phyloP scores from a whole-genome alignment of 2,329 filamentous ascomycete species.

The Claviceps monticola region DNA sequence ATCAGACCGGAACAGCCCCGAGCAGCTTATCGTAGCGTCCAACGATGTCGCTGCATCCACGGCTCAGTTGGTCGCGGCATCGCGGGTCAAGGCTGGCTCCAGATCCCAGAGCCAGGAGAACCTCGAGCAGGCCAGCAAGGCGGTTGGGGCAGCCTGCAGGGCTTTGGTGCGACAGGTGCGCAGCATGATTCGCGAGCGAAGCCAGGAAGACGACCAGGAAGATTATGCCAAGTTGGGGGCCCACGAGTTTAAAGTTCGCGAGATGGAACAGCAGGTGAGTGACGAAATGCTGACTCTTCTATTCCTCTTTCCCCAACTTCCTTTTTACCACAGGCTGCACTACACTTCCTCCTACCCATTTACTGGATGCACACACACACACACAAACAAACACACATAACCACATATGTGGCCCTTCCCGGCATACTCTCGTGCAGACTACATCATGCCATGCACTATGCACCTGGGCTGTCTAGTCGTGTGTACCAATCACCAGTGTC shows the following conservation, averaged over 20 bases:
- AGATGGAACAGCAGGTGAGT: slow-evolving; percentile 97
- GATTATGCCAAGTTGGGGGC: slow-evolving; percentile 81
- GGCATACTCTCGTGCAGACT: too few relatives aligned
- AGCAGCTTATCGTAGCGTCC: slow-evolving; percentile 94
- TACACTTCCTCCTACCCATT: too few relatives aligned
- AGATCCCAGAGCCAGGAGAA: slow-evolving; percentile 95
- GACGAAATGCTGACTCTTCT: background rate
- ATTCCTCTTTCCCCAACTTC: background rate
- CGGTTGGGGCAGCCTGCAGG: slow-evolving; percentile 79
- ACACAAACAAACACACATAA: too few relatives aligned
- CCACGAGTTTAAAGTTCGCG: slow-evolving; percentile 95
- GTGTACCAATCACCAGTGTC: too few relatives aligned
- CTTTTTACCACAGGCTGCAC: background rate
- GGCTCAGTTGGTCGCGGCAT: slow-evolving; percentile 89
- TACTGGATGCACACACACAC: too few relatives aligned
- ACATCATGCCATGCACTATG: too few relatives aligned
- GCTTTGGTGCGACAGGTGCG: slow-evolving; percentile 86
- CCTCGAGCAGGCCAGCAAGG: slow-evolving; percentile 82
- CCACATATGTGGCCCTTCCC: too few relatives aligned
- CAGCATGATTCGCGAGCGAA: slow-evolving; percentile 78
- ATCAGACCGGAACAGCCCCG: slow-evolving; percentile 78
- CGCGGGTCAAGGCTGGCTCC: slow-evolving; percentile 91
- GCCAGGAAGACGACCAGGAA: slow-evolving; percentile 66
- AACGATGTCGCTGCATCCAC: slow-evolving; percentile 95
- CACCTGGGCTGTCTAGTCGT: too few relatives aligned